phyloP scores from a whole-genome alignment of 805 yeast species.

The Jamesozyma lodderae region DNA sequence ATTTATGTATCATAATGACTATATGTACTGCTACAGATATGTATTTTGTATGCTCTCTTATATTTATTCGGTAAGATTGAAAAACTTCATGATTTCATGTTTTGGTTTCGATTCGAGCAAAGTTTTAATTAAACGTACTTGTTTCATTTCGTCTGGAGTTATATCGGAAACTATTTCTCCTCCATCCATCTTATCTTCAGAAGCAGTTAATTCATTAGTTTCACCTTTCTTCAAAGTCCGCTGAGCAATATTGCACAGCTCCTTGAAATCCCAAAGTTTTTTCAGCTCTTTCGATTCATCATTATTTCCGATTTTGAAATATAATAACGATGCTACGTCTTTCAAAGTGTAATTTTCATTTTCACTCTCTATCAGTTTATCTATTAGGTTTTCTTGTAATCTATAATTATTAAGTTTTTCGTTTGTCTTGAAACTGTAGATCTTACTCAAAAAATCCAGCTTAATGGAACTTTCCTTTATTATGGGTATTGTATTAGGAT shows the following conservation, averaged over 20 bases:
- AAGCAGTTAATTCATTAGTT: not conserved
- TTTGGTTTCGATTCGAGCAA: conserved; percentile 63
- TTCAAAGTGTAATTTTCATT: not conserved
- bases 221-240: conserved; percentile 20
- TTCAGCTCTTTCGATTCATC: conserved; percentile 14
- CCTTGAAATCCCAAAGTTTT: conserved; percentile 38
- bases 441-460: conserved; percentile 22
- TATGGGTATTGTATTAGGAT: conserved; percentile 15
- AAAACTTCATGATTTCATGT: conserved; percentile 51
- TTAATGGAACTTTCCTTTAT: conserved; percentile 22
- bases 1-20: not conserved
- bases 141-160: conserved; percentile 40
- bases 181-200: not conserved
- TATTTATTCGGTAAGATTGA: conserved; percentile 28
- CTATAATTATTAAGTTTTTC: conserved; percentile 29
- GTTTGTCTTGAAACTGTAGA: conserved; percentile 33
- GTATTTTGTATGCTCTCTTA: not conserved
- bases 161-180: not conserved
- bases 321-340: conserved; percentile 25
- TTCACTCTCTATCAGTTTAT: conserved; percentile 15
- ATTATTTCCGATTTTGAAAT: conserved; percentile 31
- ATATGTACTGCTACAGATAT: not conserved
- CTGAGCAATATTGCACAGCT: conserved; percentile 40
- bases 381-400: conserved; percentile 29
- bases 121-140: conserved; percentile 46